phyloP scores from a whole-genome alignment of 208 protist genomes.

The Crithidia mellificae region DNA sequence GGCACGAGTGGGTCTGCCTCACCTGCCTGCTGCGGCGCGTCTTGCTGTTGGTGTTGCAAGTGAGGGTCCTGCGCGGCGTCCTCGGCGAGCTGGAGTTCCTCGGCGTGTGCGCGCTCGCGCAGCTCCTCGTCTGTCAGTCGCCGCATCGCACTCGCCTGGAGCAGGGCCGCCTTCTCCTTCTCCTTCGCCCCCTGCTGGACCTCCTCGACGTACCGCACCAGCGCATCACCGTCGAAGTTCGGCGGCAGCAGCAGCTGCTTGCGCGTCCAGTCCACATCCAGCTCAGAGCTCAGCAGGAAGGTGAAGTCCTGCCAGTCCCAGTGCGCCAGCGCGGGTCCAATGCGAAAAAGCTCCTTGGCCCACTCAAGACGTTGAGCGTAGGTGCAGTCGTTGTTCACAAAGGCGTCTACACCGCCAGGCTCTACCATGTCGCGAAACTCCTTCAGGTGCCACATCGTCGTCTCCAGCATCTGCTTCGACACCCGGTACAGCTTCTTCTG shows the following conservation, averaged over 20 bases:
- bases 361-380: slow-evolving; percentile 88
- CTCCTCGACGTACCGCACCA: slow-evolving; percentile 87
- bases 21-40: slow-evolving; percentile 12
- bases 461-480: slow-evolving; percentile 87
- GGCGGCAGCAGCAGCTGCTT: slow-evolving; percentile 72
- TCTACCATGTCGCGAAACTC: slow-evolving; percentile 81
- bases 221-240: slow-evolving; percentile 88
- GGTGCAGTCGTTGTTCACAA: slow-evolving; percentile 85
- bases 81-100: slow-evolving; percentile 57
- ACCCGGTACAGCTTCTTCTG: slow-evolving; percentile 85
- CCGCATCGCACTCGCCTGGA: slow-evolving; percentile 62
- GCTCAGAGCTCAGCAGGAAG: slow-evolving; percentile 74
- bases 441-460: slow-evolving; percentile 90
- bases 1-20: slow-evolving; percentile 26
- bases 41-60: too few species aligned
- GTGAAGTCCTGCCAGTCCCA: slow-evolving; percentile 92
- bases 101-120: slow-evolving; percentile 43
- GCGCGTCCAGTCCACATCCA: slow-evolving; percentile 84
- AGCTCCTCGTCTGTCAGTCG: slow-evolving; percentile 47
- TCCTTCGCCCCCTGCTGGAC: slow-evolving; percentile 79
- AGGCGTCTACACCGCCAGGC: slow-evolving; percentile 83
- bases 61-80: slow-evolving; percentile 8
- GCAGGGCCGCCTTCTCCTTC: slow-evolving; percentile 52
- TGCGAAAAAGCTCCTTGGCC: slow-evolving; percentile 89
- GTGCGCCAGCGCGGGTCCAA: slow-evolving; percentile 69